A percentile compares a stretch with the other conserved stretches of the same genome.
Conservation (phyloP, 768 basidiomycete genomes). For the Russula vinacea region DNA sequence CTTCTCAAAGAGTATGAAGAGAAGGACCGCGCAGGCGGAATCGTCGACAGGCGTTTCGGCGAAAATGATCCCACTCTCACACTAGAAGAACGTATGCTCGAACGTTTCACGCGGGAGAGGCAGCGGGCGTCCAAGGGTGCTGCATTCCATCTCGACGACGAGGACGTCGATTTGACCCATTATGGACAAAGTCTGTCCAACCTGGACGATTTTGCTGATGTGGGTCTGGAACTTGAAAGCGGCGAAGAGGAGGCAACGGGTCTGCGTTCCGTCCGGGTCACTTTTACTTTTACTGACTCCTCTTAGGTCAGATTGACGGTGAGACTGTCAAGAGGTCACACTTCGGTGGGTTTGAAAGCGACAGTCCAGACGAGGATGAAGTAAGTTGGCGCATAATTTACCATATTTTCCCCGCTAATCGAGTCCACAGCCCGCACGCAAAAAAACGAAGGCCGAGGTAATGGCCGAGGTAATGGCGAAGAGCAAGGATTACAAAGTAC, state of each 20-base stretch:
- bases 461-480: constrained; percentile 98
- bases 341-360: constrained; percentile 85
- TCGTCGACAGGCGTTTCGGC: constrained; percentile 93
- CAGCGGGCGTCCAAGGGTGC: constrained; percentile 72
- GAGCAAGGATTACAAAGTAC: constrained; percentile 92
- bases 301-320: constrained; percentile 61
- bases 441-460: constrained; percentile 92
- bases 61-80: constrained; percentile 91
- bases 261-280: not conserved
- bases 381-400: constrained; percentile 27
- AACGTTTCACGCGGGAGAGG: constrained; percentile 89
- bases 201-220: constrained; percentile 78
- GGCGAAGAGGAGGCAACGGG: constrained; percentile 55
- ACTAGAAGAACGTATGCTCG: constrained; percentile 95
- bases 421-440: constrained; percentile 61
- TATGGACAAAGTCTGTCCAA: constrained; percentile 86
- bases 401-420: constrained; percentile 12
- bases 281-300: not conserved
- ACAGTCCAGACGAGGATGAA: constrained; percentile 52
- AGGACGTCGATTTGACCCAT: constrained; percentile 87
- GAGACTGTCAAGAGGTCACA: constrained; percentile 66
- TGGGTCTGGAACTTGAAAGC: constrained; percentile 55
- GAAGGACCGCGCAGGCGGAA: constrained; percentile 78
- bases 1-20: constrained; percentile 85
- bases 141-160: constrained; percentile 88